Base-by-base conservation (phyloP, 2,329 filamentous ascomycete species). In the Talaromyces sp. region DNA sequence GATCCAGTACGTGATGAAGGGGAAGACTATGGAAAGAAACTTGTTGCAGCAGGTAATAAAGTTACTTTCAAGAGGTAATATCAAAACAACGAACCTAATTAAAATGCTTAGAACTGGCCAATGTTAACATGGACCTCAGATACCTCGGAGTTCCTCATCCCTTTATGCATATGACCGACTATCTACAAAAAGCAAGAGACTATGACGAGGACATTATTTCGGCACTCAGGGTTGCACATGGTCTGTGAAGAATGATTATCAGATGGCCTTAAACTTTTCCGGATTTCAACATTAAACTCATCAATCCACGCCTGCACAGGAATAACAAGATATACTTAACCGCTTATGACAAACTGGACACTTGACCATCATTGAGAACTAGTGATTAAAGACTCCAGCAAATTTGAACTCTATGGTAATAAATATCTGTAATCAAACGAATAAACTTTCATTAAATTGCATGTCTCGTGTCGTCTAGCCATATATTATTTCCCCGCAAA, bases 1-100 rank as follows among this genome's bases (percentile, higher is more conserved):
- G 78, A 80, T 68, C 75, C 76, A 56, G 69, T 80, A 16, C 74
- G 77, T 19, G 77, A 79, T 56, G 78, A 80, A 69, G 78, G 76
- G 11, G 77, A 77, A 65, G 72, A 70, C 9, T 80, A 79, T 68
- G 77, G 72, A 3, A 73, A 67, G 19, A 79, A 77, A 60, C 67
- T 80, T 66, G 71, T 72, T 62, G 72, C 70, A 52, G 76, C 75
- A 13, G 76, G 75, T 3, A 73, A 71, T 60, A 66, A 69, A 58
- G 76, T 75, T 41, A 72, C 77, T 41, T n/a, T 74, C 35, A 70
- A 72, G 43, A 71, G 73, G 24, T 71, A 73, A 58, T 62, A 63
- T 35, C 73, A 75, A 9, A 74, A 49, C 11, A 45, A 11, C 69
- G 13, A 73, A 76, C 1, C 77, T 78, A 68, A 70, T 70, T 0